Percentiles rank a stretch among this genome's conserved stretches.
Evolutionary conservation across 768 basidiomycete species (phyloP).

Genomic region (Tricholoma flavovirens): DNA sequence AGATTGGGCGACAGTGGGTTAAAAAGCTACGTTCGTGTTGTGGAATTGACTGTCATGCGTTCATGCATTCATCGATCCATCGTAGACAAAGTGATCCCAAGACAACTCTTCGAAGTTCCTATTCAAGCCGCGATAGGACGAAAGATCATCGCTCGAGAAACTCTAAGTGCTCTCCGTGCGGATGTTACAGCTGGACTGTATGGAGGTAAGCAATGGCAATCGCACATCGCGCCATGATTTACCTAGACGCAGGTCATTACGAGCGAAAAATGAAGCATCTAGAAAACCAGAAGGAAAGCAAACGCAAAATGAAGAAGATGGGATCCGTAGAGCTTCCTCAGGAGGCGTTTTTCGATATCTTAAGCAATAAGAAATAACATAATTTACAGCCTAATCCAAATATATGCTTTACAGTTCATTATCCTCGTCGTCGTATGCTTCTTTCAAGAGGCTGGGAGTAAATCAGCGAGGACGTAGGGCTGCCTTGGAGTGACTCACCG

Average conservation of each 20-base stretch:
- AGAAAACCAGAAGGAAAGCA: slow-evolving; percentile 90
- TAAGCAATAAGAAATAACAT: slow-evolving; percentile 52
- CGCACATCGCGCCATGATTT: neutral
- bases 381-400: slow-evolving; percentile 16
- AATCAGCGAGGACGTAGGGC: slow-evolving; percentile 9
- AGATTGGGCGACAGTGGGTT: slow-evolving; percentile 78
- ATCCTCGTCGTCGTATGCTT: slow-evolving; percentile 94
- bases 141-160: slow-evolving; percentile 86
- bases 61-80: neutral
- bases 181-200: slow-evolving; percentile 95
- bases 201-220: slow-evolving; percentile 48
- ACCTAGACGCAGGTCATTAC: slow-evolving; percentile 59
- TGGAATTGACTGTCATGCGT: neutral
- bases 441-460: slow-evolving; percentile 70
- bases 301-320: slow-evolving; percentile 81
- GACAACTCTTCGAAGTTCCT: slow-evolving; percentile 90
- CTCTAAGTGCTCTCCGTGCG: slow-evolving; percentile 75
- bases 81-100: slow-evolving; percentile 84
- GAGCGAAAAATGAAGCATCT: slow-evolving; percentile 90
- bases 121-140: slow-evolving; percentile 91
- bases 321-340: slow-evolving; percentile 89
- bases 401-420: slow-evolving; percentile 53
- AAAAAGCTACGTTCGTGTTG: slow-evolving; percentile 77
- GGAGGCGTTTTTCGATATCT: slow-evolving; percentile 91
- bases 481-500: slow-evolving; percentile 39